Percentiles rank a stretch among this genome's conserved stretches.
Conservation (phyloP, 2,329 filamentous ascomycete species). For the Pezicula rhizophila region DNA sequence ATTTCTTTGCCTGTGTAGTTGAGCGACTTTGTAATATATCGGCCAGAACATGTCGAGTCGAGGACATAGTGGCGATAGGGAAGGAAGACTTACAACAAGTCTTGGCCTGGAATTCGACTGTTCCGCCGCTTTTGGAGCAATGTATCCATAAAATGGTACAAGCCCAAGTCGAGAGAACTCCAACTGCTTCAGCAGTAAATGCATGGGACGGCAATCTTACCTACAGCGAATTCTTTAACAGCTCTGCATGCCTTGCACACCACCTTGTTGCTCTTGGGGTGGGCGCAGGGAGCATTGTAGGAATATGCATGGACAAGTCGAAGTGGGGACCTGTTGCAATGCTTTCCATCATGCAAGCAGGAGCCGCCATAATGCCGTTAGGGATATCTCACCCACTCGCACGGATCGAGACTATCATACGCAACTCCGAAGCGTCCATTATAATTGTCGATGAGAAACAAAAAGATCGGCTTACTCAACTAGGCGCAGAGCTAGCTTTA, state of each 20-base stretch:
- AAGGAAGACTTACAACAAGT: conserved; percentile 1
- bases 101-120: background rate
- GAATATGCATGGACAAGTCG: conserved; percentile 1
- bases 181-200: background rate
- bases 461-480: background rate
- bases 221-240: background rate
- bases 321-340: conserved; percentile 2
- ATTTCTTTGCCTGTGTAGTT: conserved; percentile 3
- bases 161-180: conserved; percentile 1
- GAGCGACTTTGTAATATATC: background rate
- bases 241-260: background rate
- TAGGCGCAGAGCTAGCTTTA: background rate
- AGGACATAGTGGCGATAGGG: background rate
- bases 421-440: background rate
- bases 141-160: conserved; percentile 1
- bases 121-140: background rate
- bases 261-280: conserved; percentile 1
- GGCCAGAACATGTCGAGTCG: background rate
- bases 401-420: background rate
- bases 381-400: background rate
- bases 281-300: background rate
- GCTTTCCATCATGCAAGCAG: conserved; percentile 2
- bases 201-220: conserved; percentile 1
- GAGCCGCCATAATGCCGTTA: conserved; percentile 1
- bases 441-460: conserved; percentile 1